Base-by-base conservation (phyloP, 495 filamentous ascomycete species). In the Aspergillus ellipticus region DNA sequence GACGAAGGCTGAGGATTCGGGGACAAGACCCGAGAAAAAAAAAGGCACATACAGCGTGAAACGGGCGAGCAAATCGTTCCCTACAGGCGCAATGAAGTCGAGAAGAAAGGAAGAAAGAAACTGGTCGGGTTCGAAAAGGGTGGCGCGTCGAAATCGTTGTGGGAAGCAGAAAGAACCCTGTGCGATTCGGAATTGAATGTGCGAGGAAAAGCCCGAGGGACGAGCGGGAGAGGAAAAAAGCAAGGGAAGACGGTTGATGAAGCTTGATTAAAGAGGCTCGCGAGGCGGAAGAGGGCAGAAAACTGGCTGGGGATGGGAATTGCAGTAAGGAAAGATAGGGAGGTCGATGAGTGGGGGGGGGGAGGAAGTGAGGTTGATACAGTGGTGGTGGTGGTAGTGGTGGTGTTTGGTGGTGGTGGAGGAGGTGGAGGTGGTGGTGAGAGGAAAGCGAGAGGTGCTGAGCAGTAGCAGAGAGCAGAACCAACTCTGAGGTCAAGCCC, bases 131-230 rank as follows among this genome's bases (percentile, higher is more conserved):
- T 51, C 13, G 4, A 24, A 49, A 50, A 20, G 17, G 46, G 22
- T 53, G 24, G 56, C 35, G 55, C 49, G 41, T 55, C 19, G 53
- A 48, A 50, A 49, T 49, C 41, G 53, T 51, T 53, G 49, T 47
- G 48, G 52, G 45, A 54, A 62, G 54, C 49, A 47, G 55, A 58
- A 65, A 67, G 63, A 65, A 54, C 71, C 65, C 64, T 66, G 65
- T 73, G 67, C 61, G 67, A 59, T 59, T 62, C 56, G 21, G 53
- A 60, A 57, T 59, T 29, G 46, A 59, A 41, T 48, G 55, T 54
- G 61, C 55, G 54, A 50, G 55, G 22, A 55, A 33, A 55, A 59
- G 20, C 42, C 53, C 42, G 46, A 50, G 16, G 46, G 28, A 57
- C 28, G 42, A 39, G 51, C 33, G 33, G 52, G 33, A 48, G 28